phyloP scores from a whole-genome alignment of 1,284 basidiomycete genomes.

The Microbotryum silenes-acaulis region DNA sequence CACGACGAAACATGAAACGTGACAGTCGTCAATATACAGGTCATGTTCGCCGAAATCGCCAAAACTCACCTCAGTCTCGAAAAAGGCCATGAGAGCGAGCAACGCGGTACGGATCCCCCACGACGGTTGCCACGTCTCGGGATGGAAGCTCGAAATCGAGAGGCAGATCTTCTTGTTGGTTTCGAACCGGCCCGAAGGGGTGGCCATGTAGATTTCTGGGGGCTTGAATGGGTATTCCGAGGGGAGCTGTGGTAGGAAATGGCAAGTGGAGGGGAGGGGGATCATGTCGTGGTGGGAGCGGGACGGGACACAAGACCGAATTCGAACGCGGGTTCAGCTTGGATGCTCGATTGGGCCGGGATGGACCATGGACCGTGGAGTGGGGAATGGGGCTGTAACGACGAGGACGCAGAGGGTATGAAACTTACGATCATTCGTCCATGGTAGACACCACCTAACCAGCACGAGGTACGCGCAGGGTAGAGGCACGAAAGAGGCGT shows the following conservation, averaged over 20 bases:
- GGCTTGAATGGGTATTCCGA: slow-evolving; percentile 43
- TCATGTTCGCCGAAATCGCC: too few relatives aligned
- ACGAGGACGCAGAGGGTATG: slow-evolving; percentile 33
- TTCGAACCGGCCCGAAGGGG: slow-evolving; percentile 42
- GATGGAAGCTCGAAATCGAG: slow-evolving; percentile 42
- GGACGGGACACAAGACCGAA: not conserved
- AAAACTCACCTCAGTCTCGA: slow-evolving; percentile 25
- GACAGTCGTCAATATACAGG: not conserved
- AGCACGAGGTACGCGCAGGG: not conserved
- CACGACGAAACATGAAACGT: too few relatives aligned
- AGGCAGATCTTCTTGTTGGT: slow-evolving; percentile 32
- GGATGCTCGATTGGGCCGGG: slow-evolving; percentile 28
- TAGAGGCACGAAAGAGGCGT: not conserved
- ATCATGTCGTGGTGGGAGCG: not conserved
- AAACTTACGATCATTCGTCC: slow-evolving; percentile 35
- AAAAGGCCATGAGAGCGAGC: slow-evolving; percentile 40
- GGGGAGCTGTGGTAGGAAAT: slow-evolving; percentile 33
- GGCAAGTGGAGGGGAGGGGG: too few relatives aligned
- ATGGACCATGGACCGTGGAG: slow-evolving; percentile 24
- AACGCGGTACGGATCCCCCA: slow-evolving; percentile 43
- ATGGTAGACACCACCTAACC: slow-evolving; percentile 27
- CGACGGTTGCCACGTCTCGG: slow-evolving; percentile 41
- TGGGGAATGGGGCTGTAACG: slow-evolving; percentile 18
- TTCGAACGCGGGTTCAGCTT: not conserved
- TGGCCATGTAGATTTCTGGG: slow-evolving; percentile 40